A percentile compares a stretch with the other conserved stretches of the same genome.
phyloP scores from a whole-genome alignment of 2,329 filamentous ascomycete species.

The Aspergillus neotritici region DNA sequence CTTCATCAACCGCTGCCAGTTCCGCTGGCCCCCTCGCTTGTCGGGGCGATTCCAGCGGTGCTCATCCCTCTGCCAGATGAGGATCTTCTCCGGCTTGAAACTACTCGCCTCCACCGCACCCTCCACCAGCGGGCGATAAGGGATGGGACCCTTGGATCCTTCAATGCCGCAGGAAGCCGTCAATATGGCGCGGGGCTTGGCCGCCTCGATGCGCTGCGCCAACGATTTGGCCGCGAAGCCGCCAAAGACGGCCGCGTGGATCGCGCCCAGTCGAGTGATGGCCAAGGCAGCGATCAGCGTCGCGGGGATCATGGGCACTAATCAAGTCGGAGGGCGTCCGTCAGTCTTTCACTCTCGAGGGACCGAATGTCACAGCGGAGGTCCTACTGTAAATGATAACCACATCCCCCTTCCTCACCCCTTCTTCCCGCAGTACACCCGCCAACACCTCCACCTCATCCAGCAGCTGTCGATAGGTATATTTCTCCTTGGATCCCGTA shows the following conservation, averaged over 20 bases:
- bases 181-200: conserved; percentile 67
- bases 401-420: conserved; percentile 75
- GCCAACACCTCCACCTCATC: conserved; percentile 76
- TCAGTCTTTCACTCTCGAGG: background rate
- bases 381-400: conserved; percentile 78
- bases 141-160: conserved; percentile 69
- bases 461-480: conserved; percentile 70
- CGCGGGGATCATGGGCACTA: conserved; percentile 92
- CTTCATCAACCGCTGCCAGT: conserved; percentile 72
- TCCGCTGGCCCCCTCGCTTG: conserved; percentile 62
- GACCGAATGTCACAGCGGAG: too few species aligned
- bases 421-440: conserved; percentile 74
- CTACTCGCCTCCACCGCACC: conserved; percentile 62
- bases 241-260: conserved; percentile 90
- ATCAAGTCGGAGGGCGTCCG: too few species aligned
- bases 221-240: conserved; percentile 78
- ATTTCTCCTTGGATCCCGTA: conserved; percentile 62
- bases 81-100: conserved; percentile 65
- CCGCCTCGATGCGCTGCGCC: conserved; percentile 82
- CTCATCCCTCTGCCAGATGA: conserved; percentile 81
- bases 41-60: conserved; percentile 66
- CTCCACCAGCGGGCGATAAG: conserved; percentile 72
- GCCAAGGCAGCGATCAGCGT: conserved; percentile 83
- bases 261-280: conserved; percentile 71
- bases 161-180: conserved; percentile 92